A percentile compares a stretch with the other conserved stretches of the same genome.
phyloP scores from a whole-genome alignment of 2,329 filamentous ascomycete species.

The Colletotrichum euphorbiae region DNA sequence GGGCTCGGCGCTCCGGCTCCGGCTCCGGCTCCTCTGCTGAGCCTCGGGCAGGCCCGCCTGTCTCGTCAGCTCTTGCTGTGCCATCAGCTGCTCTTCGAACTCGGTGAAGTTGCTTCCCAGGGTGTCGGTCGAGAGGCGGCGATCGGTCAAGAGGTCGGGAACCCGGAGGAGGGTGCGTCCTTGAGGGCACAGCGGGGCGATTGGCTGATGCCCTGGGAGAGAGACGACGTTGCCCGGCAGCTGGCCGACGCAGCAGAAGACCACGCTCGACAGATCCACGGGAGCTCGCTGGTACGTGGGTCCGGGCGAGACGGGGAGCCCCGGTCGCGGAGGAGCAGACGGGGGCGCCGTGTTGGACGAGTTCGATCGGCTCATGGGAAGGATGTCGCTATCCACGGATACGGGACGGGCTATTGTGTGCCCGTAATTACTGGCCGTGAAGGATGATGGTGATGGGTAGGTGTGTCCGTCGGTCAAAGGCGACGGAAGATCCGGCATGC shows the following conservation, averaged over 20 bases:
- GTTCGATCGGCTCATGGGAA: slow-evolving; percentile 46
- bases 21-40: slow-evolving; percentile 40
- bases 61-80: slow-evolving; percentile 44
- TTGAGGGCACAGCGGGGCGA: slow-evolving; percentile 45
- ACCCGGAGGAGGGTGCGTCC: slow-evolving; percentile 41
- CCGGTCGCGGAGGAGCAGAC: slow-evolving; percentile 42
- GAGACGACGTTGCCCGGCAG: slow-evolving; percentile 62
- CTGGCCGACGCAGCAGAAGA: slow-evolving; percentile 67
- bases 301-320: slow-evolving; percentile 46
- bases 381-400: slow-evolving; percentile 43
- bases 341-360: slow-evolving; percentile 42
- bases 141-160: not conserved
- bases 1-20: slow-evolving; percentile 42
- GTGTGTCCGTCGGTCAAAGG: slow-evolving; percentile 49
- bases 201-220: slow-evolving; percentile 47
- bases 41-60: slow-evolving; percentile 42
- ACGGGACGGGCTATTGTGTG: slow-evolving; percentile 18
- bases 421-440: slow-evolving; percentile 43
- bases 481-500: slow-evolving; percentile 54
- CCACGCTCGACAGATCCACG: slow-evolving; percentile 64
- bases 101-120: slow-evolving; percentile 69
- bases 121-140: slow-evolving; percentile 53
- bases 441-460: slow-evolving; percentile 41
- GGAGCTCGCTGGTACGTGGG: slow-evolving; percentile 58
- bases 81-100: slow-evolving; percentile 59